These are phyloP conservation scores for Achaetomium macrosporum DNA, from an alignment of 2,329 filamentous ascomycete genomes.

Conservation along the genomic window DNA sequence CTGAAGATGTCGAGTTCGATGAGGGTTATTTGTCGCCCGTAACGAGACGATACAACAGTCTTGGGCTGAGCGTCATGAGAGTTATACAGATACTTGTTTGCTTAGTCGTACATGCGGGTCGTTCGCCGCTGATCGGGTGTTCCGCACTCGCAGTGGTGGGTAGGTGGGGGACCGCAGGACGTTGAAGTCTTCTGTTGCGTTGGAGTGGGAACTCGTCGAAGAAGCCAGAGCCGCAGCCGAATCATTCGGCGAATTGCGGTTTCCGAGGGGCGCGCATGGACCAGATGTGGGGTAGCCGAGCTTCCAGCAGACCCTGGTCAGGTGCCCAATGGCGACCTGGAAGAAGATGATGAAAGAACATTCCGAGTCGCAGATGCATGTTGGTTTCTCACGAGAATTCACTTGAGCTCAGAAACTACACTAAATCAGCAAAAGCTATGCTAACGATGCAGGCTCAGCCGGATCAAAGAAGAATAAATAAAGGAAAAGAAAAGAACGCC, in stretches of 20 bases:
- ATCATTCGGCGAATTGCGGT: background rate
- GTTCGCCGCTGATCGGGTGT: background rate
- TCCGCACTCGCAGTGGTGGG: background rate
- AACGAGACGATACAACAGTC: conserved; percentile 13
- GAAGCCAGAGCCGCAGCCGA: background rate
- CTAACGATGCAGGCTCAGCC: background rate
- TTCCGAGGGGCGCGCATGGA: conserved; percentile 18
- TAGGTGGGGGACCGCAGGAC: background rate
- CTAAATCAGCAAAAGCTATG: background rate
- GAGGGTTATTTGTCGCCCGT: conserved; percentile 11
- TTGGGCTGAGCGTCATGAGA: conserved; percentile 22
- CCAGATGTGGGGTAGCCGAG: conserved; percentile 15
- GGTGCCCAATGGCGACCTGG: no score
- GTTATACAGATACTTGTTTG: background rate
- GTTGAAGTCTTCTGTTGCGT: background rate
- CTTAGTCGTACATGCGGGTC: background rate
- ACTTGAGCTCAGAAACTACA: background rate
- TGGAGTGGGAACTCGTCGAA: background rate
- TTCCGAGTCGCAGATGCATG: no score
- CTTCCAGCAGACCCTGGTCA: background rate
- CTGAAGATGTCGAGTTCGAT: background rate
- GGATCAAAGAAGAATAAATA: conserved; percentile 1
- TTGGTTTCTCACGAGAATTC: background rate
- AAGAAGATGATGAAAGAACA: no score
- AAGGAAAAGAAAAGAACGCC: background rate